Base-by-base conservation (phyloP, 2,329 filamentous ascomycete genomes). In the Fusarium succisae region DNA sequence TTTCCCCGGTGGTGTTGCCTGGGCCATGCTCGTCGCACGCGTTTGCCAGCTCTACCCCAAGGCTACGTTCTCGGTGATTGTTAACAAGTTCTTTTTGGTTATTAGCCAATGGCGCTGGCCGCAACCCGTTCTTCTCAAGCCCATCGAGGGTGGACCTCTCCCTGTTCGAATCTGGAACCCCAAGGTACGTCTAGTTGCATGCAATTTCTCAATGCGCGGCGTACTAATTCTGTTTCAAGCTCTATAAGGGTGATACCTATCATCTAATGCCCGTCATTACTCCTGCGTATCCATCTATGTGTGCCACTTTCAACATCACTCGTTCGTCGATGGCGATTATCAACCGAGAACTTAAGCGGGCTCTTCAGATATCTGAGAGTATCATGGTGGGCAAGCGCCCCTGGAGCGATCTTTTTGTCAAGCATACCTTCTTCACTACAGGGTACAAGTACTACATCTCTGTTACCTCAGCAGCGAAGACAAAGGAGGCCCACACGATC, bases 231-330 rank as follows among this genome's bases (percentile, higher is more conserved):
- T 70, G 22, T 26, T 20, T 37, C 26, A 63, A 77, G 94, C 88
- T 86, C 95, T 97, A 97, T 81, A 91, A 91, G 69, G 89, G 90
- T 62, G 96, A 98, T 82, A 90, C 90, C 48, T 93, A 91, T 75
- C 96, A 98, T 82, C 86, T 98, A 59, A 99, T 99, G 96, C 96
- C 96, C 35, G 94, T 99, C 82, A 98, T 99, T 79, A 99, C 96
- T 4, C 96, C 96, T 3, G 95, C 96, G 2, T 98, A 98, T 81
- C 96, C 96, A 6, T 97, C 95, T 56, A 98, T 98, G 95, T 98
- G 96, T 82, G 93, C 96, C 4, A 98, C 96, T 0, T 96, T 97
- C 85, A 98, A 98, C 79, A 92, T 99, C 69, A 95, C 93, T 7
- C 87, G 90, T 74, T 98, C 96, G 2, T 97, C 95, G 4, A 94